Percentiles rank a stretch among this genome's conserved stretches.
phyloP scores from a whole-genome alignment of 164 flowering plant genomes.

The Brasenia schreberi region DNA sequence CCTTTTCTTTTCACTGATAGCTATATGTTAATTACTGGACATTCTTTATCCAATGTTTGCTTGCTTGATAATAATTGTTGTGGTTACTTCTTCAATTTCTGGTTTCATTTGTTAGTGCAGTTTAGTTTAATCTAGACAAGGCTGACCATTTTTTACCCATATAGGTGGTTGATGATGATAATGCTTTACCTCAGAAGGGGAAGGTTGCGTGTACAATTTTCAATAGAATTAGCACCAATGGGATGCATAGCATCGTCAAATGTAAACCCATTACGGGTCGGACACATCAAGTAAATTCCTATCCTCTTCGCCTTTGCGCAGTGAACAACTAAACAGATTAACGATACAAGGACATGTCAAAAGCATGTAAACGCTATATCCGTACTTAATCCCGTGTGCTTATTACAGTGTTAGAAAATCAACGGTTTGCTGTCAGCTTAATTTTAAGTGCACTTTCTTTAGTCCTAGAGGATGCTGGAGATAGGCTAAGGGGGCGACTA shows the following conservation, averaged over 20 bases:
- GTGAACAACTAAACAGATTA: no score
- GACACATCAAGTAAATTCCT: conserved; percentile 66
- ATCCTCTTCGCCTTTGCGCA: no score
- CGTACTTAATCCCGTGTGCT: no score
- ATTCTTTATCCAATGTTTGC: neutral
- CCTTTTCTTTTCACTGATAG: neutral
- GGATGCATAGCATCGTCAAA: conserved; percentile 59
- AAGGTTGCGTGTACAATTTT: conserved; percentile 81
- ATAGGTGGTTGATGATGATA: conserved; percentile 31
- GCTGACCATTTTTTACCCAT: neutral
- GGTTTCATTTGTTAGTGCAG: neutral
- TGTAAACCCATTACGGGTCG: conserved; percentile 91
- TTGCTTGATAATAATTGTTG: neutral
- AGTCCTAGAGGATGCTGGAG: no score
- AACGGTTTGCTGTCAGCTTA: no score
- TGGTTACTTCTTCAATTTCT: neutral
- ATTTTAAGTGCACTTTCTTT: no score
- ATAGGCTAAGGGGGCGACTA: no score
- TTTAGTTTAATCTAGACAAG: no score
- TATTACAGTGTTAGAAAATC: no score
- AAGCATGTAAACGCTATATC: no score
- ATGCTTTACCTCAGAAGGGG: conserved; percentile 31
- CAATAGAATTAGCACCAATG: conserved; percentile 62
- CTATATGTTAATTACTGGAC: neutral
- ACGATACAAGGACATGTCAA: no score